Percentiles rank a stretch among this genome's conserved stretches.
These are phyloP conservation scores for Nakaseomyces bracarensis DNA, from an alignment of 1,139 yeast genomes.

Conservation along the genomic window DNA sequence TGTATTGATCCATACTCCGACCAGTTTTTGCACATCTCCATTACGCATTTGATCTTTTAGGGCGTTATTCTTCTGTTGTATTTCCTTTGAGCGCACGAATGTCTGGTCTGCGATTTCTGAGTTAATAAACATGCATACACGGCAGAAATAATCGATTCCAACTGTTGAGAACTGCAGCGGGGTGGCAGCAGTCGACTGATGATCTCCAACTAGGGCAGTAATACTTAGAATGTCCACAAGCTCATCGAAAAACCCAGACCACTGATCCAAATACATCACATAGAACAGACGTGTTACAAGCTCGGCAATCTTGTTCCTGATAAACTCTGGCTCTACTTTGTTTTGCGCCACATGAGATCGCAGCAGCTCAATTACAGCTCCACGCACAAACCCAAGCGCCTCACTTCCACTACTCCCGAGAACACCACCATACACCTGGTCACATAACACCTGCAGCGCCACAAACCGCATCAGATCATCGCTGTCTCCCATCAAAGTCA, in stretches of 20 bases:
- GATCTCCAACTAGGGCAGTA: background rate
- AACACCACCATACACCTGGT: constrained; percentile 35
- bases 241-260: constrained; percentile 65
- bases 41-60: constrained; percentile 77
- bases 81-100: constrained; percentile 55
- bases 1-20: constrained; percentile 60
- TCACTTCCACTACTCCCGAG: constrained; percentile 9
- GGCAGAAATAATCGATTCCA: constrained; percentile 68
- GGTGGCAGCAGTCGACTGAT: background rate
- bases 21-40: constrained; percentile 62
- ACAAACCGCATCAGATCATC: constrained; percentile 61
- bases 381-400: constrained; percentile 33
- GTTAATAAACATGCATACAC: constrained; percentile 70
- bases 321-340: constrained; percentile 46
- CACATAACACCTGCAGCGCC: constrained; percentile 72
- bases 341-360: constrained; percentile 24
- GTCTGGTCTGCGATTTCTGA: constrained; percentile 90
- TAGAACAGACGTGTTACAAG: constrained; percentile 65
- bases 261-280: constrained; percentile 46
- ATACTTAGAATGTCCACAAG: constrained; percentile 37
- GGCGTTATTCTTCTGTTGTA: constrained; percentile 56
- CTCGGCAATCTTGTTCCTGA: constrained; percentile 75
- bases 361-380: constrained; percentile 37
- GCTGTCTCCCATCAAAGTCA: constrained; percentile 48
- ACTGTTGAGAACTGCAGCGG: constrained; percentile 23